A percentile compares a stretch with the other conserved stretches of the same genome.
Evolutionary conservation across 495 filamentous ascomycete genomes (phyloP).

Genomic region (Xylaria palmicola): DNA sequence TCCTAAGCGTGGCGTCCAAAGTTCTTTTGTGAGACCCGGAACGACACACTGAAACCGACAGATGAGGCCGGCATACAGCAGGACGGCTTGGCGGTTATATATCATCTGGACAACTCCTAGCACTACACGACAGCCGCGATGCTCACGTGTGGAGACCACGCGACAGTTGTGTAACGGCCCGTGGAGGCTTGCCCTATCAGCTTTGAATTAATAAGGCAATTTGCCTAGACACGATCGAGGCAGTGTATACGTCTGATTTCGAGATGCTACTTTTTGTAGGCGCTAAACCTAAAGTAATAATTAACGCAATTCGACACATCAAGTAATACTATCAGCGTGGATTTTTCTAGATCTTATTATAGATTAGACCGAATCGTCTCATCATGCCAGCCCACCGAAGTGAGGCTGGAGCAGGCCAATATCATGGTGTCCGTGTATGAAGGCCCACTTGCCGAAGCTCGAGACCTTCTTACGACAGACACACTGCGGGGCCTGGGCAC

Average conservation of each 20-base stretch:
- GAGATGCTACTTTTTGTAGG: neutral
- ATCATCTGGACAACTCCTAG: neutral
- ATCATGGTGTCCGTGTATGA: neutral
- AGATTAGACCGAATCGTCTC: neutral
- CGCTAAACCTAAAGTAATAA: neutral
- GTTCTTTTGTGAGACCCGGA: constrained; percentile 55
- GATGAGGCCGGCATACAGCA: neutral
- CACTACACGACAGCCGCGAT: neutral
- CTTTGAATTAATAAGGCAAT: neutral
- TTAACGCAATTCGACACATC: neutral
- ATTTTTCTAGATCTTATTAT: neutral
- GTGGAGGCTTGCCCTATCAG: constrained; percentile 16
- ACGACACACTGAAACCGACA: neutral
- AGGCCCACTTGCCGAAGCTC: constrained; percentile 8
- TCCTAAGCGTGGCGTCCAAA: constrained; percentile 73
- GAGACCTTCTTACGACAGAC: constrained; percentile 1
- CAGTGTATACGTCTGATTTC: neutral
- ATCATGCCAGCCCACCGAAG: neutral
- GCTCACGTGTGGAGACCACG: neutral
- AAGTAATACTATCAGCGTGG: neutral
- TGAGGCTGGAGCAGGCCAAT: constrained; percentile 9
- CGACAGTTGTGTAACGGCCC: constrained; percentile 8
- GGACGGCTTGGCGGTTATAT: neutral
- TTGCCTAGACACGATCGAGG: neutral
- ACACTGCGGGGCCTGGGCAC: neutral